Evolutionary conservation across 2,329 filamentous ascomycete species (phyloP).

Genomic region (Arthrobotrys conoides): DNA sequence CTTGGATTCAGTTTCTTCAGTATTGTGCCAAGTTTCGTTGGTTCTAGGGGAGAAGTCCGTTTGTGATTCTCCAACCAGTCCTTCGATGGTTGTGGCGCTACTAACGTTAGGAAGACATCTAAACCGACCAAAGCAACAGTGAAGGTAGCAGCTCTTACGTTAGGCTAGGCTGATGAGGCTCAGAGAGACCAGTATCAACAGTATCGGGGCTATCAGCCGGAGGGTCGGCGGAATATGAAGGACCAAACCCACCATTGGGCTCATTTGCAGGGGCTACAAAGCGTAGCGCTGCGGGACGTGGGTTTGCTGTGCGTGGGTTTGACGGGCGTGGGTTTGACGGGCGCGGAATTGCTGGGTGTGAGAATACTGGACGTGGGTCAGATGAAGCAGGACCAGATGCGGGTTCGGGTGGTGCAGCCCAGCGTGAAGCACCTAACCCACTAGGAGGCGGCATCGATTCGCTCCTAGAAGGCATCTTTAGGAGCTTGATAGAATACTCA

Average conservation of each 20-base stretch:
- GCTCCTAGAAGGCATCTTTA: not conserved
- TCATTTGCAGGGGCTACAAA: not conserved
- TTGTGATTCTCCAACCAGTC: slow-evolving; percentile 15
- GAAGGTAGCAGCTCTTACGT: not conserved
- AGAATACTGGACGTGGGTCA: not conserved
- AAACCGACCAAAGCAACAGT: not conserved
- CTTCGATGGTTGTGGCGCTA: slow-evolving; percentile 28
- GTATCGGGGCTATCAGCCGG: not conserved
- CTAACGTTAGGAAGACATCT: not conserved
- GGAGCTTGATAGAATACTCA: not conserved
- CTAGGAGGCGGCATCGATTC: not conserved
- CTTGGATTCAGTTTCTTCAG: slow-evolving; percentile 41
- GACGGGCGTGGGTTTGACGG: too few relatives aligned
- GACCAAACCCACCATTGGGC: not conserved
- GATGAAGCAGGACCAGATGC: not conserved
- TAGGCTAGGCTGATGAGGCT: not conserved
- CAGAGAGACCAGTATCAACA: not conserved
- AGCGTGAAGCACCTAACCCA: slow-evolving; percentile 13
- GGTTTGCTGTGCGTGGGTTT: not conserved
- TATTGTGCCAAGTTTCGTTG: not conserved
- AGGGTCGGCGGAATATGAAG: not conserved
- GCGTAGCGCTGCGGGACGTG: not conserved
- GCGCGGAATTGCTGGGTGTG: too few relatives aligned
- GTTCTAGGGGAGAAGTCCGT: not conserved
- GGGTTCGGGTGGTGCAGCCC: not conserved